These are phyloP conservation scores for Stachybotrys chlorohalonatus DNA, from an alignment of 2,329 filamentous ascomycete genomes.

Conservation along the genomic window DNA sequence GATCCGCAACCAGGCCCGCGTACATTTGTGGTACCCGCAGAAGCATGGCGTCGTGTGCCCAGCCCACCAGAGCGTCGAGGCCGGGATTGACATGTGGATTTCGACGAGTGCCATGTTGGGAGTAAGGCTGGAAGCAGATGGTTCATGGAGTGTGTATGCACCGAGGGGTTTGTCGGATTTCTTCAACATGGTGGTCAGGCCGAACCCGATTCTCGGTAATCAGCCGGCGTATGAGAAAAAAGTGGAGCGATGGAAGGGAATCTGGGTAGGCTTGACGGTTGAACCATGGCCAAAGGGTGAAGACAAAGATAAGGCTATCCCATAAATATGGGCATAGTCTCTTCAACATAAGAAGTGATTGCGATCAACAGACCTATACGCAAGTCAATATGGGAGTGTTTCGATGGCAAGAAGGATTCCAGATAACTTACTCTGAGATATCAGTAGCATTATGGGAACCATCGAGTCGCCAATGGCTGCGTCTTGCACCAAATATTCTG, in stretches of 20 bases:
- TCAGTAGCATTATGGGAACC: no score
- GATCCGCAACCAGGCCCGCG: slow-evolving; percentile 28
- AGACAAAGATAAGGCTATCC: no score
- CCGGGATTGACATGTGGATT: slow-evolving; percentile 23
- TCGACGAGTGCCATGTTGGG: slow-evolving; percentile 25
- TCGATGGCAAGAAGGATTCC: no score
- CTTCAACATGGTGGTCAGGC: slow-evolving; percentile 22
- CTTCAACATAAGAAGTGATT: no score
- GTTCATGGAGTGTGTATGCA: slow-evolving; percentile 23
- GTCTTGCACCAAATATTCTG: no score
- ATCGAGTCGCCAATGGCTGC: no score
- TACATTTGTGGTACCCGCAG: slow-evolving; percentile 25
- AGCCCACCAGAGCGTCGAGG: slow-evolving; percentile 18
- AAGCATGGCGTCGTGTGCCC: slow-evolving; percentile 21
- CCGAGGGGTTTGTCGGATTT: slow-evolving; percentile 25
- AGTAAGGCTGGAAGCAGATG: slow-evolving; percentile 12
- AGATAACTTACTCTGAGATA: no score
- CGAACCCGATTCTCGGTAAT: slow-evolving; percentile 17
- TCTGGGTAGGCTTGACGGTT: slow-evolving; percentile 19
- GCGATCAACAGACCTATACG: no score
- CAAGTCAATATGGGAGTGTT: no score
- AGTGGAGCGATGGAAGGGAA: slow-evolving; percentile 16
- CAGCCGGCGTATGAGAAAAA: slow-evolving; percentile 20
- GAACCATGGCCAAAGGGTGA: slow-evolving; percentile 12
- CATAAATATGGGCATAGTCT: no score